phyloP scores from a whole-genome alignment of 2,329 filamentous ascomycete genomes.

The Blastomyces emzantsi region DNA sequence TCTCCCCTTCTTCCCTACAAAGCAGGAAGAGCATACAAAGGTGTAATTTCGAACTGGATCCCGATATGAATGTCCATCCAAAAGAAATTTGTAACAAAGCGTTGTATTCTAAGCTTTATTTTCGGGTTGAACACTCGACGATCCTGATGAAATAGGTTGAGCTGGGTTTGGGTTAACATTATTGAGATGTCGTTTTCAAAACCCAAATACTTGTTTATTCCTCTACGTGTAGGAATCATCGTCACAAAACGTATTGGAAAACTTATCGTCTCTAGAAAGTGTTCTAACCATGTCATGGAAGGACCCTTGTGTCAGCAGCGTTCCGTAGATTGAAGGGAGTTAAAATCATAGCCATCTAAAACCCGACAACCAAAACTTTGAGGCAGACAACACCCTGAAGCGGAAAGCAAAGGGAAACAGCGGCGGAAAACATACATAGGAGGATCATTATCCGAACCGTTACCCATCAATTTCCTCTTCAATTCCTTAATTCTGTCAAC shows the following conservation, averaged over 20 bases:
- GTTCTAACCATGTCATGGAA: constrained; percentile 6
- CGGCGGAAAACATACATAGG: constrained; percentile 11
- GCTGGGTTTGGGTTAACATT: background rate
- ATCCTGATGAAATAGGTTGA: background rate
- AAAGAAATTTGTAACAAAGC: background rate
- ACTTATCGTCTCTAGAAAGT: constrained; percentile 10
- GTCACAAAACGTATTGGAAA: constrained; percentile 12
- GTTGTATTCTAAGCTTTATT: background rate
- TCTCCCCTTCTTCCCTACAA: background rate
- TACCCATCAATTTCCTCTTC: constrained; percentile 5
- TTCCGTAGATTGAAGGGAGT: background rate
- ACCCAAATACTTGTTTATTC: background rate
- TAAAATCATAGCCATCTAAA: background rate
- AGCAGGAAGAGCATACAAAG: background rate
- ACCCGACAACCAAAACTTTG: background rate
- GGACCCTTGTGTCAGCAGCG: background rate
- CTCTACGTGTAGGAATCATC: background rate
- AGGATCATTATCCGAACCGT: background rate
- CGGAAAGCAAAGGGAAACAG: background rate
- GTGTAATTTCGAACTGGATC: background rate
- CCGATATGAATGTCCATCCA: background rate
- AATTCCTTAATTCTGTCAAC: constrained; percentile 20
- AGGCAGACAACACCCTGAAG: background rate
- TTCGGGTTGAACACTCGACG: background rate
- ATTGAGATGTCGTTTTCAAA: background rate